phyloP scores from a whole-genome alignment of 2,329 filamentous ascomycete genomes.

The Chaetothyriales sp. region DNA sequence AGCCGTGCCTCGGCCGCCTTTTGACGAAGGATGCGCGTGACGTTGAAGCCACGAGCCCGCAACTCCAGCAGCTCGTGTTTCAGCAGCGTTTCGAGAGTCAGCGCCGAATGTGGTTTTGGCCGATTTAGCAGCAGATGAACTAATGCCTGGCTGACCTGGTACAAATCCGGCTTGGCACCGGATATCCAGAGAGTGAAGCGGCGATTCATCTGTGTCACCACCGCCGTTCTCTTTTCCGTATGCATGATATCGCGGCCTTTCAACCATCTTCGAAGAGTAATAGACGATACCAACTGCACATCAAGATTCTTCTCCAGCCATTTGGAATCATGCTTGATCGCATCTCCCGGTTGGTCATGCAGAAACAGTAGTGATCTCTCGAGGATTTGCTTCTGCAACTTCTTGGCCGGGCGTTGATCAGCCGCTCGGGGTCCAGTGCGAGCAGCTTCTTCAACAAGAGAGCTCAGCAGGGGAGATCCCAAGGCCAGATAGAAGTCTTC shows the following conservation, averaged over 20 bases:
- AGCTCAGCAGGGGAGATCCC: slow-evolving; percentile 62
- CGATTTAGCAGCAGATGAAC: slow-evolving; percentile 66
- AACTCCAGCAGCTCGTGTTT: slow-evolving; percentile 72
- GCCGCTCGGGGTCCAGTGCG: slow-evolving; percentile 53
- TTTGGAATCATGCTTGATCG: slow-evolving; percentile 71
- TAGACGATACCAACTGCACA: slow-evolving; percentile 63
- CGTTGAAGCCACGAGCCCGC: slow-evolving; percentile 83
- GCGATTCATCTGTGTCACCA: slow-evolving; percentile 42
- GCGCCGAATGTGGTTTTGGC: slow-evolving; percentile 74
- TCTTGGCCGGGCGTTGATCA: slow-evolving; percentile 55
- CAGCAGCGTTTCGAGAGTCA: slow-evolving; percentile 83
- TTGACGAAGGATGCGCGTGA: slow-evolving; percentile 78
- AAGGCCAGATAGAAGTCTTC: slow-evolving; percentile 75
- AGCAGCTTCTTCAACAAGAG: slow-evolving; percentile 64
- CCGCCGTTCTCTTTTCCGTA: slow-evolving; percentile 62
- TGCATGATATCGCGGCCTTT: slow-evolving; percentile 55
- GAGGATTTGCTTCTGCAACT: slow-evolving; percentile 65
- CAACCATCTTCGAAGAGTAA: slow-evolving; percentile 65
- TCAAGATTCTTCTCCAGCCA: slow-evolving; percentile 81
- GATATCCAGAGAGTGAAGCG: slow-evolving; percentile 64
- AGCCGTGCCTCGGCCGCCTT: slow-evolving; percentile 80
- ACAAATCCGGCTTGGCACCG: slow-evolving; percentile 61
- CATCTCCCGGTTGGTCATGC: slow-evolving; percentile 63
- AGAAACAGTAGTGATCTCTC: slow-evolving; percentile 85
- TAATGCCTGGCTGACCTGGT: slow-evolving; percentile 80